phyloP scores from a whole-genome alignment of 2,329 filamentous ascomycete genomes.

The Ophiostoma australiae region DNA sequence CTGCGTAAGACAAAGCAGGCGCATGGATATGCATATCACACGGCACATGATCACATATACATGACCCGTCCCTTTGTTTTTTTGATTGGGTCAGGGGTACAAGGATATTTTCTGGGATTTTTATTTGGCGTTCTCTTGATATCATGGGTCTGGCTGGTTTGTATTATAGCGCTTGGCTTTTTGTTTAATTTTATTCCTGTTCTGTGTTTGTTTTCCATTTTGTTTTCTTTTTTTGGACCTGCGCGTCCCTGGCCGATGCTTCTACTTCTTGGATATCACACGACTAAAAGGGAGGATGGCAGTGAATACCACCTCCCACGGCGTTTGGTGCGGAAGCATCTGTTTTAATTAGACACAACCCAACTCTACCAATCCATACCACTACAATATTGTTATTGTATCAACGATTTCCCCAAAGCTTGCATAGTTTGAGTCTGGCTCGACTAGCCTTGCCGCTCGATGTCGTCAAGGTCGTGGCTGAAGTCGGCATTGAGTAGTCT shows the following conservation, averaged over 20 bases:
- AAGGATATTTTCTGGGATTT: neutral
- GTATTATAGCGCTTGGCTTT: constrained; percentile 16
- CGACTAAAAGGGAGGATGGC: constrained; percentile 11
- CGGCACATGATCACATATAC: constrained; percentile 2
- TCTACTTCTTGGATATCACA: constrained; percentile 16
- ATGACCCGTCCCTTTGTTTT: constrained; percentile 1
- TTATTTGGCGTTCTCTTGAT: constrained; percentile 6
- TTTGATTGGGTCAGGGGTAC: neutral
- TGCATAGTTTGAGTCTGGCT: neutral
- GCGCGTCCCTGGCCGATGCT: neutral
- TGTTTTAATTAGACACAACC: constrained; percentile 16
- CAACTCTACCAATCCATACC: constrained; percentile 23
- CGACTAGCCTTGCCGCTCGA: neutral
- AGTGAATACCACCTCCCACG: constrained; percentile 14
- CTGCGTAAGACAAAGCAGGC: neutral
- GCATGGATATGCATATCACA: constrained; percentile 10
- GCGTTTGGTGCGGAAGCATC: constrained; percentile 15
- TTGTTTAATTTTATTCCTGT: too few species aligned
- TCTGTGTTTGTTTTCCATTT: constrained; percentile 14
- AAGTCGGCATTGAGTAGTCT: neutral
- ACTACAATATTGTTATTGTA: constrained; percentile 18
- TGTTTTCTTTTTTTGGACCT: constrained; percentile 12
- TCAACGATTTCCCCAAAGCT: neutral
- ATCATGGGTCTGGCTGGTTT: constrained; percentile 8
- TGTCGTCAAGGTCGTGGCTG: neutral